These are phyloP conservation scores for Hymenotorrendiella dingleyae DNA, from an alignment of 2,329 filamentous ascomycete species.

Conservation along the genomic window DNA sequence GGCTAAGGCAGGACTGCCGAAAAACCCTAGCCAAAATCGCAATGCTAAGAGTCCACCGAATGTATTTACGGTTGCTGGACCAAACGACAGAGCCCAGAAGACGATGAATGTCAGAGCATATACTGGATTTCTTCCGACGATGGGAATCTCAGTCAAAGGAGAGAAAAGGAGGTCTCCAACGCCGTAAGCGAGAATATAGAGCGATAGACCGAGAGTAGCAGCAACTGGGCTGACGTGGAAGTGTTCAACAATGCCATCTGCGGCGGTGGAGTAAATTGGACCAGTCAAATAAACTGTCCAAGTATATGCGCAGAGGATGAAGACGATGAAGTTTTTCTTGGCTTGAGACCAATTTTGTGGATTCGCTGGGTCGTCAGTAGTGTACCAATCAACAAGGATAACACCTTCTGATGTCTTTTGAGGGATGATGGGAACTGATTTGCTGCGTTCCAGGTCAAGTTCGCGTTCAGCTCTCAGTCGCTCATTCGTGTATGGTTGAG, in stretches of 20 bases:
- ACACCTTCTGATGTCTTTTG: slow-evolving; percentile 10
- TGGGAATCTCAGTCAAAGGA: slow-evolving; percentile 61
- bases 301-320: slow-evolving; percentile 46
- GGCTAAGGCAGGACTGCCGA: slow-evolving; percentile 22
- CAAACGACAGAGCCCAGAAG: slow-evolving; percentile 42
- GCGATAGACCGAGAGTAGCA: slow-evolving; percentile 48
- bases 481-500: neutral
- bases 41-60: slow-evolving; percentile 39
- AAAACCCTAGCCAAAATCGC: neutral
- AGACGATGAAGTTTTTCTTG: slow-evolving; percentile 37
- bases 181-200: slow-evolving; percentile 58
- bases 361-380: slow-evolving; percentile 45
- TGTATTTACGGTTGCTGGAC: slow-evolving; percentile 31
- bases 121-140: slow-evolving; percentile 59
- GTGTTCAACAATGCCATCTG: slow-evolving; percentile 33
- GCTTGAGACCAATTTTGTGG: slow-evolving; percentile 44
- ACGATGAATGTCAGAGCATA: slow-evolving; percentile 63
- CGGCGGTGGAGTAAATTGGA: slow-evolving; percentile 40
- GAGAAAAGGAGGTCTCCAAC: slow-evolving; percentile 59
- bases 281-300: slow-evolving; percentile 48
- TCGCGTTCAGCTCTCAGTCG: neutral
- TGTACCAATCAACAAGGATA: slow-evolving; percentile 47
- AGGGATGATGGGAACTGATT: neutral
- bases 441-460: neutral
- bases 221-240: slow-evolving; percentile 46